Evolutionary conservation across 1,284 basidiomycete genomes (phyloP), one percentile per base, ranked within the genome.

Genomic region (Tremellales sp.): DNA sequence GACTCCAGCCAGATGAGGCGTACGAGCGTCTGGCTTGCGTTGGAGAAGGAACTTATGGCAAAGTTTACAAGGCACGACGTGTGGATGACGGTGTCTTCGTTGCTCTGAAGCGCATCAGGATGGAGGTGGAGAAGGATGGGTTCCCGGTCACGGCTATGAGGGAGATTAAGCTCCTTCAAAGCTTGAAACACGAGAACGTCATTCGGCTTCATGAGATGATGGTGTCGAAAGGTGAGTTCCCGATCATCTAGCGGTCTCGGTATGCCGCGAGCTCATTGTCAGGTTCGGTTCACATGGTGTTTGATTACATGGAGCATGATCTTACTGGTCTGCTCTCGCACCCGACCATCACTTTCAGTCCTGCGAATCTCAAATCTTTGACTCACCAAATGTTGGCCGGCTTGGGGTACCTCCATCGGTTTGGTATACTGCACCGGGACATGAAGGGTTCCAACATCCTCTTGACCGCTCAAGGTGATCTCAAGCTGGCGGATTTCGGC

Each of bases 231-330:
- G 90, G 93, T 92, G 62, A 61, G 81, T 67, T 8, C 15, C 19
- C 33, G 4, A 13, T n/a, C 5, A 13, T 7, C n/a, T 47, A 46
- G 25, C 26, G 37, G 15, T 24, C 29, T 53, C 35, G 23, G 11
- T 43, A 31, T 41, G 42, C 12, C 45, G 19, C 8, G 19, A 29
- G n/a, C 40, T 43, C 26, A 48, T 45, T 17, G 43, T 46, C 59
- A 93, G 93, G 90, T 48, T 87, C 88, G 37, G 90, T 97, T 19
- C 97, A 93, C 75, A 98, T 98, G 93, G 94, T 99, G 24, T 92
- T 98, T 66, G 93, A 98, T 73, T 99, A 99, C 73, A 92, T 97
- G 89, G 92, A 98, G 66, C 94, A 98, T 72, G 96, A 99, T 68
- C 79, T 99, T 45, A 97, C 92, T 3, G 97, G 97, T 2, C 81